These are phyloP conservation scores for Filobasidium uniguttulatum DNA, from an alignment of 1,284 basidiomycete species.

Conservation along the genomic window DNA sequence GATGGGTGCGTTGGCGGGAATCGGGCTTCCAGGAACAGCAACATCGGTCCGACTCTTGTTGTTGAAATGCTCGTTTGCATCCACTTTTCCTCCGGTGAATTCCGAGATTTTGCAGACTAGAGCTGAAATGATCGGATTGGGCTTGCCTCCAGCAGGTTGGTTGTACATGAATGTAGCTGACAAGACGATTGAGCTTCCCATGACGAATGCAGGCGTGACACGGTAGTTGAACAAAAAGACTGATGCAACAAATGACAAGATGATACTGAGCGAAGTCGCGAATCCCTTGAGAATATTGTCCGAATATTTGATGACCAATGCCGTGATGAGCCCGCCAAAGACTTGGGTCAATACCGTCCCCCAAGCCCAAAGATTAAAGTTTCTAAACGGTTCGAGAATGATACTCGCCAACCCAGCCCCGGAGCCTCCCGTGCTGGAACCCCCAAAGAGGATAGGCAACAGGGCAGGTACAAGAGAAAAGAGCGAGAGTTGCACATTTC, in stretches of 20 bases:
- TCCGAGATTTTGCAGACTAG: not conserved
- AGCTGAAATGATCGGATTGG: conserved; percentile 9
- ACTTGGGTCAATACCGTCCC: conserved; percentile 79
- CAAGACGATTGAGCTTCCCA: conserved; percentile 69
- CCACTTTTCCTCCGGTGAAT: not conserved
- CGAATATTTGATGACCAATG: conserved; percentile 45
- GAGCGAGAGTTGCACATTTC: conserved; percentile 88
- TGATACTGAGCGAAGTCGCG: conserved; percentile 80
- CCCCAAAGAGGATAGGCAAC: conserved; percentile 58
- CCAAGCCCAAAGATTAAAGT: conserved; percentile 79
- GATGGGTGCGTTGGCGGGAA: conserved; percentile 29
- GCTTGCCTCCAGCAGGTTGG: conserved; percentile 36
- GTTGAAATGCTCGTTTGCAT: conserved; percentile 5
- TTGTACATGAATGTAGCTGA: conserved; percentile 84
- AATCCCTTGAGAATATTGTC: conserved; percentile 62
- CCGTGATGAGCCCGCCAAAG: conserved; percentile 77
- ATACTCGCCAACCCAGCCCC: conserved; percentile 24
- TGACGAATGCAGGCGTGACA: conserved; percentile 68
- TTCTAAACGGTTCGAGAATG: conserved; percentile 28
- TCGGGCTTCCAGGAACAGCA: conserved; percentile 33
- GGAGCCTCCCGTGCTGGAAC: conserved; percentile 26
- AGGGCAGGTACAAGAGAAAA: conserved; percentile 87
- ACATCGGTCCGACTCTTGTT: conserved; percentile 20
- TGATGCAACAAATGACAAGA: conserved; percentile 81
- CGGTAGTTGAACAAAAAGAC: conserved; percentile 76